Base-by-base conservation (phyloP, 768 basidiomycete genomes). In the Gautieria morchelliformis region DNA sequence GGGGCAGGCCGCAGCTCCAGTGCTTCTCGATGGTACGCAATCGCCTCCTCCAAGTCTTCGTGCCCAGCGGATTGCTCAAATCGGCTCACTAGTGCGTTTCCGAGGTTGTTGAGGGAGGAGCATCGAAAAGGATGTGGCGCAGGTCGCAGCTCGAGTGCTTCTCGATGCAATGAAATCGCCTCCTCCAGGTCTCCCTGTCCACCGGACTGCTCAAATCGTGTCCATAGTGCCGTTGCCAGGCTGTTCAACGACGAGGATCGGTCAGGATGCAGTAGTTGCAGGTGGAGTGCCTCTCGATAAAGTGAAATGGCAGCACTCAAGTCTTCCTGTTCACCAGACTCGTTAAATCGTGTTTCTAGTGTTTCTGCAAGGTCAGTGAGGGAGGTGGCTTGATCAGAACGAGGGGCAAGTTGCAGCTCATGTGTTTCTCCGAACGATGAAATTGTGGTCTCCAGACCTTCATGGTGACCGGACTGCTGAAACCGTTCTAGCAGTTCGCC, bases 21-120 rank as follows among this genome's bases (percentile, higher is more conserved):
- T 8, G 55, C 63, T 32, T 61, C 50, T 14, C 50, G 44, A 24
- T 54, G 53, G 11, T 51, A 41, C 0, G 19, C 14, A 11, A 64
- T 50, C 10, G 58, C 56, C 53, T 55, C 19, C 17, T 44, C n/a
- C 42, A 44, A 5, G 42, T 44, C 42, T 22, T n/a, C 17, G 20
- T 14, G 27, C 27, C 27, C 3, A 41, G 4, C 12, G 40, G 40
- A n/a, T 8, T 41, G 40, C 14, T 41, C 40, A 8, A 41, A 41
- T 41, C 40, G 40, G n/a, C 12, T 41, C n/a, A 3, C 40, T 12
- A 41, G 40, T 41, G 40, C 40, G 4, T 14, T n/a, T 14, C 14
- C 40, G 40, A 41, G 66, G 41, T 64, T 57, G 44, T 52, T 56
- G 11, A 67, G 63, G 3, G 60, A 56, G 3, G 1, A n/a, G 3